A percentile compares a stretch with the other conserved stretches of the same genome.
Evolutionary conservation across 2,329 filamentous ascomycete genomes (phyloP).

Genomic region (Fusarium floridanum): DNA sequence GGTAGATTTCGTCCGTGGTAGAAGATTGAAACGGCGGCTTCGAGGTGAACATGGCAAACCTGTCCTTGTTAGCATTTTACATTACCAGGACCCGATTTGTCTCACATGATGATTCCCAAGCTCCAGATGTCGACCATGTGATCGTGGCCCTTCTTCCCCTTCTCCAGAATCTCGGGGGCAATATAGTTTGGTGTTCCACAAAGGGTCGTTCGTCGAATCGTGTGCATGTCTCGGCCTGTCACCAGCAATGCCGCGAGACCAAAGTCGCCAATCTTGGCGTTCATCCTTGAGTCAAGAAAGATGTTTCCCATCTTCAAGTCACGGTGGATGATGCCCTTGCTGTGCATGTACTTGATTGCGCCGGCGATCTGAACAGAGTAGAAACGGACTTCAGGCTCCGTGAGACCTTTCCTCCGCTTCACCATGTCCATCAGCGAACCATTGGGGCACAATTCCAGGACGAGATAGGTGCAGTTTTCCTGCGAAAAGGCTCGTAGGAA

Average conservation of each 20-base stretch:
- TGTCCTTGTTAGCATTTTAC: constrained; percentile 50
- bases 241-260: constrained; percentile 92
- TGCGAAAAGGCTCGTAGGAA: constrained; percentile 96
- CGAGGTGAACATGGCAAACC: constrained; percentile 95
- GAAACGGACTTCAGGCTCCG: constrained; percentile 92
- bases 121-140: constrained; percentile 99
- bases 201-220: constrained; percentile 87
- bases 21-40: constrained; percentile 96
- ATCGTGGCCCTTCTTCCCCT: constrained; percentile 93
- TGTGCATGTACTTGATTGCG: constrained; percentile 98
- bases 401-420: constrained; percentile 89
- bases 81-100: neutral
- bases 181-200: constrained; percentile 99
- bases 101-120: constrained; percentile 93
- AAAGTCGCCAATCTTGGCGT: constrained; percentile 98
- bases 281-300: constrained; percentile 94
- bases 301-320: constrained; percentile 99
- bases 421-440: constrained; percentile 98
- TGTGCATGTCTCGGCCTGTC: constrained; percentile 90
- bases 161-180: constrained; percentile 94
- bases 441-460: constrained; percentile 94
- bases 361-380: constrained; percentile 96
- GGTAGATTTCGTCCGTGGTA: constrained; percentile 88
- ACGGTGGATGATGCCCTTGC: constrained; percentile 94
- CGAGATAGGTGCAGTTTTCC: constrained; percentile 89